Conservation (phyloP, 2,329 filamentous ascomycete species). For the Neophaeococcomyces aloes region DNA sequence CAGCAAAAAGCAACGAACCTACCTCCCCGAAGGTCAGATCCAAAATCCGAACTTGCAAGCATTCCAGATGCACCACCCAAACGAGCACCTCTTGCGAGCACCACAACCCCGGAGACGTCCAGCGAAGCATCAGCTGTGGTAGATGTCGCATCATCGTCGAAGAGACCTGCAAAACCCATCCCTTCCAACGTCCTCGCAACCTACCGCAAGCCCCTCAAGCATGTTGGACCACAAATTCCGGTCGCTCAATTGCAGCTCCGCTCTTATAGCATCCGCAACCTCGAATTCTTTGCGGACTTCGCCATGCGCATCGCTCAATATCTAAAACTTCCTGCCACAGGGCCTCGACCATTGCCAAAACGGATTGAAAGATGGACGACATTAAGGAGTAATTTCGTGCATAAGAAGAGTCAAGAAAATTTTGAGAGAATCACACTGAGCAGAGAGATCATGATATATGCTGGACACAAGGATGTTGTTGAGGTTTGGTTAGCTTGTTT, state of each 20-base stretch:
- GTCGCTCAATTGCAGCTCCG: slow-evolving; percentile 86
- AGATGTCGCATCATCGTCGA: no score
- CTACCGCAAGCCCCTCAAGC: slow-evolving; percentile 71
- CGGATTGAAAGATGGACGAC: slow-evolving; percentile 93
- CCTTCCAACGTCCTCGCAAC: slow-evolving; percentile 43
- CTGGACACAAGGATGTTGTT: slow-evolving; percentile 79
- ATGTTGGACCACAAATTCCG: slow-evolving; percentile 62
- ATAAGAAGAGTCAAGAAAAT: slow-evolving; percentile 97
- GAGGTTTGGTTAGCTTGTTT: slow-evolving; percentile 88
- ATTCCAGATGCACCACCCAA: no score
- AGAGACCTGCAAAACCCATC: slow-evolving; percentile 8
- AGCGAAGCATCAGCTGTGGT: no score
- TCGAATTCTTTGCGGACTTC: slow-evolving; percentile 93
- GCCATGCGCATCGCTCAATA: slow-evolving; percentile 91
- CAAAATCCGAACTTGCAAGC: no score
- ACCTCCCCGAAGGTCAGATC: no score
- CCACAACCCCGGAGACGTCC: no score
- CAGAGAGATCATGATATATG: slow-evolving; percentile 81
- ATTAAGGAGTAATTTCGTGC: slow-evolving; percentile 76
- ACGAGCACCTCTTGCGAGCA: no score
- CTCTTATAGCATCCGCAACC: slow-evolving; percentile 78
- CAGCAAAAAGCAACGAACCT: no score
- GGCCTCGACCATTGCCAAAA: slow-evolving; percentile 74
- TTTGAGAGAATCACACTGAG: slow-evolving; percentile 85
- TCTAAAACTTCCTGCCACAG: slow-evolving; percentile 72